These are phyloP conservation scores for Fragaria vesca DNA, from an alignment of 306 rosid species.

Conservation along the genomic window DNA sequence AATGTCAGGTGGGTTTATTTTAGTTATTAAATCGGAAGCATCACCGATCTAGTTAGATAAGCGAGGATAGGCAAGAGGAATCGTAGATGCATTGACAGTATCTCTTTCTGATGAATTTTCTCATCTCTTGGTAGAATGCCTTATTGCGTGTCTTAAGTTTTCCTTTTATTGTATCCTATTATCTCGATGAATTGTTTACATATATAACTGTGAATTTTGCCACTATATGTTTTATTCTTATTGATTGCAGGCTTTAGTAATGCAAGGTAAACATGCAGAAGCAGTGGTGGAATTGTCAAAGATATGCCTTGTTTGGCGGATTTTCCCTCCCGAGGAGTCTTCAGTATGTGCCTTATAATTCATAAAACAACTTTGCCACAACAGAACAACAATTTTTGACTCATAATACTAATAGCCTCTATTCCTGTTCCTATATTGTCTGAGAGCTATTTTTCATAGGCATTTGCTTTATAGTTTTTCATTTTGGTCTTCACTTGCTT, in stretches of 20 bases:
- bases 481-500: neutral
- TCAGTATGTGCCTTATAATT: constrained; percentile 51
- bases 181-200: neutral
- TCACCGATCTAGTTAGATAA: neutral
- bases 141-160: neutral
- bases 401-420: neutral
- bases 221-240: neutral
- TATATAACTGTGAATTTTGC: neutral
- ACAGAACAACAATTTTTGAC: neutral
- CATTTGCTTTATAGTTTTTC: constrained; percentile 14
- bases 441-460: neutral
- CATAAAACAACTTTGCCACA: neutral
- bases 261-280: constrained; percentile 78
- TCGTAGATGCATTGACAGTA: neutral
- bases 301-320: constrained; percentile 60
- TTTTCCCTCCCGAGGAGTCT: constrained; percentile 89
- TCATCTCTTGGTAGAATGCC: neutral
- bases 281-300: constrained; percentile 72
- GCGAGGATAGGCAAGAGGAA: neutral
- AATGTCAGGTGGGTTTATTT: neutral
- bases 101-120: neutral
- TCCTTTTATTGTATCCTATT: neutral
- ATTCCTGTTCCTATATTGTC: neutral
- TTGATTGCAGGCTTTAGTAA: constrained; percentile 67
- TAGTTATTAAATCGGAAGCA: neutral